Evolutionary conservation across 176 grass and related monocot species (phyloP).

Genomic region (Aegilops longissima): DNA sequence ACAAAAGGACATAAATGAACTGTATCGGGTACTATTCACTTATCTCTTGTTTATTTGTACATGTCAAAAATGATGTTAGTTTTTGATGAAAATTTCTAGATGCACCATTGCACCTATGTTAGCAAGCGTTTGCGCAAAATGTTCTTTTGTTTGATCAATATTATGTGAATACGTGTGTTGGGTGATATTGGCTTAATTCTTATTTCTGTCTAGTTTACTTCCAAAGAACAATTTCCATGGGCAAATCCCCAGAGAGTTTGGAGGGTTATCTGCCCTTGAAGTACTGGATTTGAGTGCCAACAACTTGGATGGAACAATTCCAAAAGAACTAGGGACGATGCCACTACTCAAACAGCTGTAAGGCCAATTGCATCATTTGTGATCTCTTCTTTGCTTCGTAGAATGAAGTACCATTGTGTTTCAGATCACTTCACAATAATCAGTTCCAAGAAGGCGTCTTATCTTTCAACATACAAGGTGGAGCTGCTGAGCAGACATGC

Average conservation of each 20-base stretch:
- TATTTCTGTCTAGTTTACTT: conserved; percentile 59
- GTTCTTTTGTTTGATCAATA: not conserved
- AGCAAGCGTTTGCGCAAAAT: too few species aligned
- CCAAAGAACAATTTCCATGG: conserved; percentile 66
- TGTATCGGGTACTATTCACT: not conserved
- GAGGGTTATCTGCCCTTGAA: conserved; percentile 66
- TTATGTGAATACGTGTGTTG: not conserved
- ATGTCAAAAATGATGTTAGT: not conserved
- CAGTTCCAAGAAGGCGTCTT: conserved; percentile 36
- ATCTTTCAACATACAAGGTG: conserved; percentile 17
- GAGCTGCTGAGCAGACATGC: conserved; percentile 24
- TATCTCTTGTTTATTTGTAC: not conserved
- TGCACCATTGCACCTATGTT: not conserved
- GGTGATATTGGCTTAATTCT: not conserved
- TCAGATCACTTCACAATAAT: conserved; percentile 56
- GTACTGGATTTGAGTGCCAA: conserved; percentile 81
- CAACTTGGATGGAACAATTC: conserved; percentile 70
- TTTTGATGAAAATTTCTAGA: not conserved
- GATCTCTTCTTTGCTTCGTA: not conserved
- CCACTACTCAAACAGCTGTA: conserved; percentile 74
- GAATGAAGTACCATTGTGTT: conserved; percentile 29
- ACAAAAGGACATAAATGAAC: not conserved
- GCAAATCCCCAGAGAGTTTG: conserved; percentile 75
- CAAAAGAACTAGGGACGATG: conserved; percentile 63
- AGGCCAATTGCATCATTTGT: not conserved